Evolutionary conservation across 1,139 yeast genomes (phyloP), one percentile per base, ranked within the genome.

Genomic region (Pichia sp.): DNA sequence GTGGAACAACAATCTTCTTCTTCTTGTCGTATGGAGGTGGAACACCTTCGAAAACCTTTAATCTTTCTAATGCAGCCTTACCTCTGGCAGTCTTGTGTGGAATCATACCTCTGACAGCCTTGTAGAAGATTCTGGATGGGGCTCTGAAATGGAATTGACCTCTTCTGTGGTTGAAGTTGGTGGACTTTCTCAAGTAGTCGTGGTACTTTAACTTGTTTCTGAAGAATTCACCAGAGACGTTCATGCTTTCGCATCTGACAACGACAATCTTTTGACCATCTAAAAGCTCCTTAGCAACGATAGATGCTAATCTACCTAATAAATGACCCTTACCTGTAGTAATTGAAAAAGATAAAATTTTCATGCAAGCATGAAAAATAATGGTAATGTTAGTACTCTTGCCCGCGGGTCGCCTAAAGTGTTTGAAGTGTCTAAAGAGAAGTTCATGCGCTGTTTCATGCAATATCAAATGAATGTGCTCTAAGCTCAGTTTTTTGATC

Each of bases 91-190:
- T 93, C 90, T 95, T 93, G 93, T 93, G 99, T 76, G 97, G 84
- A 73, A 95, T 82, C 99, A 95, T 95, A 81, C 99, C 99, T 78
- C 97, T 89, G 78, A 93, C 80, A 74, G 99, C 97, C 88, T 93
- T 93, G 95, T 90, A 92, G 81, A 93, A 90, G 80, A 93, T 90
- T 84, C 98, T 90, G 64, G 98, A 90, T 78, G 99, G 99, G 64
- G 99, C 99, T 82, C 98, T 93, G 96, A 93, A 93, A 79, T 93
- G 99, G 98, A 93, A 95, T 75, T 98, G 98, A 82, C 99, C 99
- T 78, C 90, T 89, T 72, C 84, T 86, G 83, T 90, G 90, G 96
- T 93, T 93, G 93, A 79, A 93, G 82, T 96, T 89, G 76, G 99
- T 90, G 71, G 95, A 88, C 86, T 93, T 93, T 87, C 99, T 92